Percentiles rank a stretch among this genome's conserved stretches.
These are phyloP conservation scores for Erodium texanum DNA, from an alignment of 441 rosid species.

Conservation along the genomic window DNA sequence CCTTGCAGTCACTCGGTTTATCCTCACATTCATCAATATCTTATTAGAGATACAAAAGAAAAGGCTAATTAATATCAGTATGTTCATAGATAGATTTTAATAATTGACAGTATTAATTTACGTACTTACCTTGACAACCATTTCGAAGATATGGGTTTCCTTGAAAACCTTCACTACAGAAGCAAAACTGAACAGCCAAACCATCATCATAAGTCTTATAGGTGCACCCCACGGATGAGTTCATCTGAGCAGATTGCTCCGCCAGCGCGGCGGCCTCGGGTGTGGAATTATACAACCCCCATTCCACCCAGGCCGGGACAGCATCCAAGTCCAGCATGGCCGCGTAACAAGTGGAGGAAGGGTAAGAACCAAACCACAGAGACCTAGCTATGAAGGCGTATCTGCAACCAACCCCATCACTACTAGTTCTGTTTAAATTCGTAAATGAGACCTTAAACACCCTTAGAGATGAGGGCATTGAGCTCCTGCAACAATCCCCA, in stretches of 20 bases:
- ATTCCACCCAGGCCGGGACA: not conserved
- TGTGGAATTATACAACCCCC: not conserved
- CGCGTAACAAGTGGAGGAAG: not conserved
- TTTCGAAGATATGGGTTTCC: not conserved
- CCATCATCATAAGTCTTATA: not conserved
- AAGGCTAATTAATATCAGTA: too few species aligned
- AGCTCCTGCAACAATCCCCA: not conserved
- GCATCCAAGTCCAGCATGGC: not conserved
- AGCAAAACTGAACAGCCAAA: not conserved
- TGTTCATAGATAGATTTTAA: too few species aligned
- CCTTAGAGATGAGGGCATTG: not conserved
- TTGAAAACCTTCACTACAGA: not conserved
- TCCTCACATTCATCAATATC: not conserved
- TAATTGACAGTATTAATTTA: not conserved
- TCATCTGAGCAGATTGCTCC: not conserved
- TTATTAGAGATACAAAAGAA: too few species aligned
- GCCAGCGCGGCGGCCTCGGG: not conserved
- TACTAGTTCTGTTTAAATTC: not conserved
- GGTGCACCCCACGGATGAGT: too few species aligned
- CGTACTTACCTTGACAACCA: not conserved
- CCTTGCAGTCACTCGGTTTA: not conserved
- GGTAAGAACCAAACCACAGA: not conserved
- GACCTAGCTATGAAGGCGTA: not conserved
- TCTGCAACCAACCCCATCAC: not conserved
- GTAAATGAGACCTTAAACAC: not conserved